Evolutionary conservation across 768 basidiomycete species (phyloP).

Genomic region (Melanogaster broomeanus): DNA sequence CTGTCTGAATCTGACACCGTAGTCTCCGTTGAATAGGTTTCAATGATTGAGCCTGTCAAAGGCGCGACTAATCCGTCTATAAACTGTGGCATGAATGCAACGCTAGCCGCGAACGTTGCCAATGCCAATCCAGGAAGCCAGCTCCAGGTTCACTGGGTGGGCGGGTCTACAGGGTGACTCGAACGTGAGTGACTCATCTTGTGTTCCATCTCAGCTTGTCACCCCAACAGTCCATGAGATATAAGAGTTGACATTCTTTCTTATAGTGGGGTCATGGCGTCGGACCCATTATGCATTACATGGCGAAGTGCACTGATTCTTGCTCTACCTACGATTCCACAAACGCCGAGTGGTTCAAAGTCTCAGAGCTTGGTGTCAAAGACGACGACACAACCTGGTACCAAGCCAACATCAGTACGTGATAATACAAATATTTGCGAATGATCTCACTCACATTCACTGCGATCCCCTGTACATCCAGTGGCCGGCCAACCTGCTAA

Average conservation of each 20-base stretch:
- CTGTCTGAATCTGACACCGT: neutral
- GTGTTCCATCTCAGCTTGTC: too few relatives aligned
- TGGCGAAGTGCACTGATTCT: slow-evolving; percentile 58
- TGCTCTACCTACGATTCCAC: slow-evolving; percentile 63
- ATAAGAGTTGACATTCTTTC: neutral
- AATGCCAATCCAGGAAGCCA: slow-evolving; percentile 59
- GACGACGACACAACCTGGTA: slow-evolving; percentile 43
- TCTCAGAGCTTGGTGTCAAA: slow-evolving; percentile 50
- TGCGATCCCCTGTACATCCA: slow-evolving; percentile 10
- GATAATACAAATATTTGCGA: neutral
- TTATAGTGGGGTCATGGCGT: slow-evolving; percentile 54
- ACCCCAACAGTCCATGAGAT: neutral
- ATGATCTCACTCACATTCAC: neutral
- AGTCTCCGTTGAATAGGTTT: slow-evolving; percentile 14
- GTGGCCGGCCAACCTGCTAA: slow-evolving; percentile 40
- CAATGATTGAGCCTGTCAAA: slow-evolving; percentile 50
- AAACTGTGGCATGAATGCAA: slow-evolving; percentile 61
- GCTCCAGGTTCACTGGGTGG: slow-evolving; percentile 57
- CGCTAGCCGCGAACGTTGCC: slow-evolving; percentile 49
- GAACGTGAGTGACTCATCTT: slow-evolving; percentile 26
- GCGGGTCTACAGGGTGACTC: slow-evolving; percentile 38
- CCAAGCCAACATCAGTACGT: slow-evolving; percentile 51
- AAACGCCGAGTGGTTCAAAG: slow-evolving; percentile 74
- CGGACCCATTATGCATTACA: slow-evolving; percentile 74
- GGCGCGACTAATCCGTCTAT: slow-evolving; percentile 56